phyloP scores from a whole-genome alignment of 2,329 filamentous ascomycete species.

The Hypoxylon sp. region DNA sequence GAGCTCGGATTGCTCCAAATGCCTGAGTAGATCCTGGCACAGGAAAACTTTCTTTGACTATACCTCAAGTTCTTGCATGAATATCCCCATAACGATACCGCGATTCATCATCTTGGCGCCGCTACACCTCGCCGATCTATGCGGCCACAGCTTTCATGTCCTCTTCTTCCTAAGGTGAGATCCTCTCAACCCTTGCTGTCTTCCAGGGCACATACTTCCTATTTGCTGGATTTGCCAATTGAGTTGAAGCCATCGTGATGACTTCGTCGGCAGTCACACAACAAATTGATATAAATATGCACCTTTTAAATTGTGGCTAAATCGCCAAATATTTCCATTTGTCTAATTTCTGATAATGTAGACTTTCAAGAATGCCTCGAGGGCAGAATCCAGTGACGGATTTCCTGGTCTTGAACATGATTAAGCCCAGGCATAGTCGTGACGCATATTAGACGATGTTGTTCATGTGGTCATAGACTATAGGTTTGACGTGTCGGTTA shows the following conservation, averaged over 20 bases:
- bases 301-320: not conserved
- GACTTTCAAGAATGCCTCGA: not conserved
- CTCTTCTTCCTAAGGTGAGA: slow-evolving; percentile 30
- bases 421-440: slow-evolving; percentile 17
- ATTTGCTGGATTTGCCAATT: slow-evolving; percentile 12
- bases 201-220: slow-evolving; percentile 31
- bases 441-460: slow-evolving; percentile 20
- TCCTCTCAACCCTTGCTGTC: slow-evolving; percentile 21
- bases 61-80: slow-evolving; percentile 62
- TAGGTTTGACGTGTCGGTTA: not conserved
- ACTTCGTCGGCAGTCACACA: not conserved
- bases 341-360: not conserved
- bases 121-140: slow-evolving; percentile 35
- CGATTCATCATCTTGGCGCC: slow-evolving; percentile 32
- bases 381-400: not conserved
- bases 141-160: slow-evolving; percentile 26
- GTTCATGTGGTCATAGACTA: slow-evolving; percentile 29
- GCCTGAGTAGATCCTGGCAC: slow-evolving; percentile 59
- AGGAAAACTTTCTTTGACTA: slow-evolving; percentile 63
- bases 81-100: slow-evolving; percentile 51
- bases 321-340: not conserved
- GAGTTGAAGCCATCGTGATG: slow-evolving; percentile 17
- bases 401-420: not conserved
- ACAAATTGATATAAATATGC: not conserved
- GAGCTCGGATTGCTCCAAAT: slow-evolving; percentile 60